Evolutionary conservation across 2,329 filamentous ascomycete species (phyloP).

Genomic region (Cryphonectria parasitica): DNA sequence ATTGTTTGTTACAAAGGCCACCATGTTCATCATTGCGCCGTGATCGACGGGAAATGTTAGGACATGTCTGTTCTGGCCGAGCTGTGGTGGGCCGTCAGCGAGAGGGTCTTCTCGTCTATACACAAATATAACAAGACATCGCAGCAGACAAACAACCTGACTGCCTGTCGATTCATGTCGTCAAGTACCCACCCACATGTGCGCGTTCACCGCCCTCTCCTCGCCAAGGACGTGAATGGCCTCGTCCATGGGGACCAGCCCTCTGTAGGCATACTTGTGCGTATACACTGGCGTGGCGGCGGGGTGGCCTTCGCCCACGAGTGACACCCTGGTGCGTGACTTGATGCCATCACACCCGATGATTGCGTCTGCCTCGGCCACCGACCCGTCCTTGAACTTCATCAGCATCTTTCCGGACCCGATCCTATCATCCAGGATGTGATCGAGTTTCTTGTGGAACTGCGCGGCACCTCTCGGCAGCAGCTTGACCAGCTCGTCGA

Average conservation of each 20-base stretch:
- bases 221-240: constrained; percentile 54
- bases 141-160: neutral
- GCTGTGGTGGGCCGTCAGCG: constrained; percentile 32
- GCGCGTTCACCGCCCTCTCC: constrained; percentile 36
- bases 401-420: constrained; percentile 25
- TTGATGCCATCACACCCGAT: constrained; percentile 67
- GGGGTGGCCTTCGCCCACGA: constrained; percentile 50
- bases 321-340: constrained; percentile 53
- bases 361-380: constrained; percentile 40
- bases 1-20: constrained; percentile 44
- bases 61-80: constrained; percentile 58
- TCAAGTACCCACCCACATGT: constrained; percentile 33
- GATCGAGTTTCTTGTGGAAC: constrained; percentile 37
- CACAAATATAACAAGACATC: neutral
- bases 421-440: constrained; percentile 36
- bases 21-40: constrained; percentile 57
- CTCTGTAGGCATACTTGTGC: constrained; percentile 61
- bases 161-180: neutral
- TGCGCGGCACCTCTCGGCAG: constrained; percentile 31
- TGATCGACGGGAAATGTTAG: constrained; percentile 65
- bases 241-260: constrained; percentile 52
- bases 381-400: constrained; percentile 36
- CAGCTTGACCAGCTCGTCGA: constrained; percentile 35
- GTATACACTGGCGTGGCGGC: constrained; percentile 52
- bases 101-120: neutral